A percentile compares a stretch with the other conserved stretches of the same genome.
Conservation (phyloP, 352 stramenopile genomes). For the Phytophthora lateralis region DNA sequence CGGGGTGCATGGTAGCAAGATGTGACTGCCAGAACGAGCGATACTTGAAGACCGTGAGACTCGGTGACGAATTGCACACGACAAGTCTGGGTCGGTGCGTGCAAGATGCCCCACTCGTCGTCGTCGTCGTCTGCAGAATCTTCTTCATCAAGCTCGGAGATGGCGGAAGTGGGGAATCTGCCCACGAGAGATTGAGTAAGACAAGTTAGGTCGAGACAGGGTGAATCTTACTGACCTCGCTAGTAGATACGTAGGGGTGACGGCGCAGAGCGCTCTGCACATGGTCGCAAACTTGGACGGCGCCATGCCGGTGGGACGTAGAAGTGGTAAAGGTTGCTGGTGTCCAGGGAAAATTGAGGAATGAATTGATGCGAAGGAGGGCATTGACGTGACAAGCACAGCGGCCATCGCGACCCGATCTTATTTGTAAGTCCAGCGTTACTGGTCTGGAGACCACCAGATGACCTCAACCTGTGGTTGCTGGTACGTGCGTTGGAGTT, state of each 20-base stretch:
- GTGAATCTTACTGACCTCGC: constrained; percentile 6
- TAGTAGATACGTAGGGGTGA: constrained; percentile 1
- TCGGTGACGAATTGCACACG: constrained; percentile 11
- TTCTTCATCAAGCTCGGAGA: not conserved
- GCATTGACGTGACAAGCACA: not conserved
- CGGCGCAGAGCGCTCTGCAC: constrained; percentile 7
- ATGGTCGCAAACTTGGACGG: constrained; percentile 10
- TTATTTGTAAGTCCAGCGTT: constrained; percentile 1
- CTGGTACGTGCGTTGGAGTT: not conserved
- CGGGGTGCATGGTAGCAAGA: not conserved
- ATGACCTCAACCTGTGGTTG: not conserved
- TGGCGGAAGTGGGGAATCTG: not conserved
- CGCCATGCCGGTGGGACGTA: not conserved
- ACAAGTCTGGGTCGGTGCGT: not conserved
- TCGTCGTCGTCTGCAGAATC: not conserved
- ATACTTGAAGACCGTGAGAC: constrained; percentile 7
- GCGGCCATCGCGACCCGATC: not conserved
- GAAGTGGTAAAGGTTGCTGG: not conserved
- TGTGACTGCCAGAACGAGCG: constrained; percentile 4
- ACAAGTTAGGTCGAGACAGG: not conserved
- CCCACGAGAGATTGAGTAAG: not conserved
- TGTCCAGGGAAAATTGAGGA: not conserved
- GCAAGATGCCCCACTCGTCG: constrained; percentile 18
- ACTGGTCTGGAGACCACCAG: not conserved
- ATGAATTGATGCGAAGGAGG: not conserved